Base-by-base conservation (phyloP, 345 rosid species). In the Syzygium aqueum region DNA sequence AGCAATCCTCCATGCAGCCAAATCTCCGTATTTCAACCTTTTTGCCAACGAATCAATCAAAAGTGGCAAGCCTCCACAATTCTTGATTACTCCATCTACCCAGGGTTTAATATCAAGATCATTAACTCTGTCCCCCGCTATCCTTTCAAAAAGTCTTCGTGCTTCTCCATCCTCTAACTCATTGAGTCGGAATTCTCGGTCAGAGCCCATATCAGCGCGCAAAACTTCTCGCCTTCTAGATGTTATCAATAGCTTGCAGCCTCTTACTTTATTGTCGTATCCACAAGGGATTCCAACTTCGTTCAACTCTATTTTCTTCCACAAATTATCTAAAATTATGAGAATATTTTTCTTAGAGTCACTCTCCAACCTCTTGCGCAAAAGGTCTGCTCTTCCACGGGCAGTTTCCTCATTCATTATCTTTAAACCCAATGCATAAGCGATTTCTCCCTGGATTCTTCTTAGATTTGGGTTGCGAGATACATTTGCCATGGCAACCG, bases 281-380 rank as follows among this genome's bases (percentile, higher is more conserved):
- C 84, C 84, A 0, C 52, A 85, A 2, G 85, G 85, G 51, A 91
- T 90, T 84, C 93, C 92, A 3, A 91, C 53, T 2, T 53, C 84
- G 5, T 86, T 82, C 59, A 89, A 40, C 5, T 91, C 77, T 11
- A 91, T 2, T 11, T 28, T 54, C 4, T 77, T 21, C 91, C 91
- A 88, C 2, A 92, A 17, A 57, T 90, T 52, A 54, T 92, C 93
- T 10, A 92, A 77, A 65, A 92, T 88, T 7, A 92, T 82, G 52
- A 91, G 89, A 40, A 88, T 9, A 2, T 52, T 89, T 56, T 85
- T 46, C 46, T 59, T 52, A 52, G n/a, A 0, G 11, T 10, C 13
- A 5, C n/a, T n/a, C n/a, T 25, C 85, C 51, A 91, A 22, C 50
- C 84, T 27, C 2, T 5, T 8, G 2, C 78, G 5, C 12, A 90